phyloP scores from a whole-genome alignment of 352 stramenopile species.

The Phytophthora syringae region DNA sequence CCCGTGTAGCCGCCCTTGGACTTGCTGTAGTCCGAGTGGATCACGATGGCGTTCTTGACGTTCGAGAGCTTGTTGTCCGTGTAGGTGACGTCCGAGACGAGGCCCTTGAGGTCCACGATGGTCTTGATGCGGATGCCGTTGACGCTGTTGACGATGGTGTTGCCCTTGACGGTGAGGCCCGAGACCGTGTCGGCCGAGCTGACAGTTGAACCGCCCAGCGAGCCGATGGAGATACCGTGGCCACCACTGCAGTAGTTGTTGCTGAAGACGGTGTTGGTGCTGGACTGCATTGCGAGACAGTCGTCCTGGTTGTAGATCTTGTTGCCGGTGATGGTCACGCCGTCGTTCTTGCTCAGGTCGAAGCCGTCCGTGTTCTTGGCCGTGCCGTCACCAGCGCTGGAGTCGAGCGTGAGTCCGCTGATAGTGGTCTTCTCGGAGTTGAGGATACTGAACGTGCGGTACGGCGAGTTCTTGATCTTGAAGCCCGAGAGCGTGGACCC shows the following conservation, averaged over 20 bases:
- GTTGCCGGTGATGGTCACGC: conserved; percentile 4
- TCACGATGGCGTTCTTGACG: too few species aligned
- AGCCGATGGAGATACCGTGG: conserved; percentile 41
- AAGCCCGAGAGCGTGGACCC: conserved; percentile 30
- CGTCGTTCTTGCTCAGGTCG: conserved; percentile 9
- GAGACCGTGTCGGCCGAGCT: conserved; percentile 27
- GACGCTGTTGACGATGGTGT: too few species aligned
- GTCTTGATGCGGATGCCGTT: too few species aligned
- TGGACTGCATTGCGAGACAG: too few species aligned
- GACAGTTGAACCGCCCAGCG: conserved; percentile 24
- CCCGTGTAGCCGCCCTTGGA: conserved; percentile 24
- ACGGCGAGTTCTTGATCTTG: conserved; percentile 37
- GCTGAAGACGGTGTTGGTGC: too few species aligned
- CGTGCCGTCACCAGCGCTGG: conserved; percentile 27
- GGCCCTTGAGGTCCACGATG: conserved; percentile 30
- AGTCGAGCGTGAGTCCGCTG: conserved; percentile 35
- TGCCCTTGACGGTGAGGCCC: conserved; percentile 29
- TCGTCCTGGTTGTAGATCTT: conserved; percentile 9
- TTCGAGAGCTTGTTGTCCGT: conserved; percentile 25
- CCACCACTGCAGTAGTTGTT: conserved; percentile 24
- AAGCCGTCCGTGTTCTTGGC: too few species aligned
- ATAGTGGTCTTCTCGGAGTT: conserved; percentile 26
- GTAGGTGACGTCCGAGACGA: conserved; percentile 31
- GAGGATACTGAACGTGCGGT: conserved; percentile 10
- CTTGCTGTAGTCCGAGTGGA: too few species aligned